These are phyloP conservation scores for Myriosclerotinia duriaeana DNA, from an alignment of 2,329 filamentous ascomycete genomes.

Conservation along the genomic window DNA sequence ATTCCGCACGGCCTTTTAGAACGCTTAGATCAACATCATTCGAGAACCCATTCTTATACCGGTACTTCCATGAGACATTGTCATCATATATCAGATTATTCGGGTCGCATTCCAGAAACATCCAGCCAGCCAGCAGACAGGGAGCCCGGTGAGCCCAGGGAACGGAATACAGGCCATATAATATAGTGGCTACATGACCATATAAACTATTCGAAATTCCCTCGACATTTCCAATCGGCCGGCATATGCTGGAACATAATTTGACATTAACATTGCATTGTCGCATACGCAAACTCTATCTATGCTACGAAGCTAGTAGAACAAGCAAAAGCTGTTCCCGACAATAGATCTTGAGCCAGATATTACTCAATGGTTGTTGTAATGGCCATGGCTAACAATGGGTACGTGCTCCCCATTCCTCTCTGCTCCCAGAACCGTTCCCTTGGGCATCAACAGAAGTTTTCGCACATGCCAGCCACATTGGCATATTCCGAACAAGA, in stretches of 20 bases:
- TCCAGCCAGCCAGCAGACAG: neutral
- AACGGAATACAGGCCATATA: neutral
- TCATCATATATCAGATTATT: slow-evolving; percentile 5
- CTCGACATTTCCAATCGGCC: neutral
- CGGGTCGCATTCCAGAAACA: neutral
- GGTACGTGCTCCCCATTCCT: slow-evolving; percentile 33
- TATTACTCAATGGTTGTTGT: slow-evolving; percentile 35
- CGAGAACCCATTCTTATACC: neutral
- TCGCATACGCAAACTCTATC: slow-evolving; percentile 2
- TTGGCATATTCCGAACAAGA: neutral
- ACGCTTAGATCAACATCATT: slow-evolving; percentile 6
- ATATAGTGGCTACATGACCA: slow-evolving; percentile 12
- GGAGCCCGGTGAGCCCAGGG: neutral
- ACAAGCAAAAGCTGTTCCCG: slow-evolving; percentile 20
- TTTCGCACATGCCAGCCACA: slow-evolving; percentile 5
- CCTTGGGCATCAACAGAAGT: neutral
- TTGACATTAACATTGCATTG: neutral
- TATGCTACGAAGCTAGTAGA: slow-evolving; percentile 14
- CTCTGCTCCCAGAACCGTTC: neutral
- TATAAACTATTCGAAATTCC: slow-evolving; percentile 2
- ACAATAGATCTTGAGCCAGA: slow-evolving; percentile 9
- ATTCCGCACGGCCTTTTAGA: slow-evolving; percentile 2
- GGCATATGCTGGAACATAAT: neutral
- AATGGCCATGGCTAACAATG: slow-evolving; percentile 36
- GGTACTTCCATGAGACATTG: neutral